Evolutionary conservation across 192 early-diverging fungal species (phyloP).

Genomic region (Coemansia sp.): DNA sequence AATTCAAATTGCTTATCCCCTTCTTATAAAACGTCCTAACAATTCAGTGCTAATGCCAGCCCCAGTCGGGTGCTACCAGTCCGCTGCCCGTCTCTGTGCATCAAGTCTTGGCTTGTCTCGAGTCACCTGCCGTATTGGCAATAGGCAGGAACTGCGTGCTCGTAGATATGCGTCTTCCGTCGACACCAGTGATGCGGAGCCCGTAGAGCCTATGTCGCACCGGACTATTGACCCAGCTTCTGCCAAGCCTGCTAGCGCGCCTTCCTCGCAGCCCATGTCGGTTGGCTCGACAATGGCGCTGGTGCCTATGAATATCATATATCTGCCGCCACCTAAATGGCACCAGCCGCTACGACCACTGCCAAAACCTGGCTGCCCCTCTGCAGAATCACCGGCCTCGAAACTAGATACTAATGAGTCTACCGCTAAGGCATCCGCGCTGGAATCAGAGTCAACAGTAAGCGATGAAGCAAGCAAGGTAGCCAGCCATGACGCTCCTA

Average conservation of each 20-base stretch:
- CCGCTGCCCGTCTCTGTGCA: not conserved
- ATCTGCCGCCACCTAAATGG: slow-evolving; percentile 44
- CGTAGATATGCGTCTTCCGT: not conserved
- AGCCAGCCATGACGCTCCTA: not conserved
- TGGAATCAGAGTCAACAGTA: not conserved
- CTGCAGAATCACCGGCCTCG: not conserved
- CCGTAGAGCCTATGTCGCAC: slow-evolving; percentile 22
- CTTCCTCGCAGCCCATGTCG: not conserved
- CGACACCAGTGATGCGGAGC: slow-evolving; percentile 7
- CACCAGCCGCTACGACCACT: slow-evolving; percentile 27
- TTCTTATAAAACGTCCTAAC: not conserved
- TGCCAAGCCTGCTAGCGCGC: slow-evolving; percentile 5
- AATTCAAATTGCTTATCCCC: not conserved
- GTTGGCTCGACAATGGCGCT: slow-evolving; percentile 8
- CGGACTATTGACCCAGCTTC: slow-evolving; percentile 20
- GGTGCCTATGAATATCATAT: slow-evolving; percentile 46
- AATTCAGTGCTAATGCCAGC: not conserved
- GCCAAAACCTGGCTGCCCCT: not conserved
- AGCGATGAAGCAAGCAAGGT: not conserved
- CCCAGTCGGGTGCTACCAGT: not conserved
- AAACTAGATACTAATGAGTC: not conserved
- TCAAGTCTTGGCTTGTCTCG: not conserved
- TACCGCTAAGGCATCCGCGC: not conserved
- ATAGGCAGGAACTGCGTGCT: not conserved
- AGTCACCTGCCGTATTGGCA: not conserved